These are phyloP conservation scores for Drechslera avenae DNA, from an alignment of 2,329 filamentous ascomycete genomes.

Conservation along the genomic window DNA sequence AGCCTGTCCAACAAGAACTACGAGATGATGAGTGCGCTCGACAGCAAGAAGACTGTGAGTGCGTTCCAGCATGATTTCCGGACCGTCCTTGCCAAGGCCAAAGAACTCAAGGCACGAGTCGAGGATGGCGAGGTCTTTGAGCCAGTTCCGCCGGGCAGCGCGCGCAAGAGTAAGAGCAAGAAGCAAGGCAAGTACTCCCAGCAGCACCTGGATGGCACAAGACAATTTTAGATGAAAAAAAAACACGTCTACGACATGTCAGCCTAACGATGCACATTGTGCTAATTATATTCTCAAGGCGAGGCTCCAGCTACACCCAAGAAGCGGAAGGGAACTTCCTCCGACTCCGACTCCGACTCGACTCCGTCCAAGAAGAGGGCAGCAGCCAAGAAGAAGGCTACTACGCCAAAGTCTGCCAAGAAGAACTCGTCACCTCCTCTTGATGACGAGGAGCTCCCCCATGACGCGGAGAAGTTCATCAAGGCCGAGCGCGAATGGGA, in stretches of 20 bases:
- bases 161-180: constrained; percentile 14
- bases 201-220: no score
- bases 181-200: constrained; percentile 17
- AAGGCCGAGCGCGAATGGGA: constrained; percentile 18
- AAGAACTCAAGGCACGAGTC: constrained; percentile 35
- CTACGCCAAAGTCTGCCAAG: constrained; percentile 12
- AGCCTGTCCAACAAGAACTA: constrained; percentile 27
- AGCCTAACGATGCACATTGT: not conserved
- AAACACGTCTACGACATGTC: not conserved
- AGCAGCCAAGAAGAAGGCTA: constrained; percentile 16
- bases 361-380: constrained; percentile 30
- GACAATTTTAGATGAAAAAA: no score
- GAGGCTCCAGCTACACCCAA: constrained; percentile 3
- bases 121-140: constrained; percentile 32
- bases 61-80: constrained; percentile 39
- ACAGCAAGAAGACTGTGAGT: constrained; percentile 29
- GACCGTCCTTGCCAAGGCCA: constrained; percentile 28
- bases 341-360: not conserved
- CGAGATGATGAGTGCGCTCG: constrained; percentile 37
- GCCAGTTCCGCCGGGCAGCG: constrained; percentile 25
- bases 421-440: not conserved
- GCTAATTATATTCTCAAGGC: constrained; percentile 12
- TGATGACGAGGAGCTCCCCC: constrained; percentile 8
- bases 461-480: constrained; percentile 20
- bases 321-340: constrained; percentile 16